Conservation (phyloP, 1,139 yeast species). For the Kodamaea suecica region DNA sequence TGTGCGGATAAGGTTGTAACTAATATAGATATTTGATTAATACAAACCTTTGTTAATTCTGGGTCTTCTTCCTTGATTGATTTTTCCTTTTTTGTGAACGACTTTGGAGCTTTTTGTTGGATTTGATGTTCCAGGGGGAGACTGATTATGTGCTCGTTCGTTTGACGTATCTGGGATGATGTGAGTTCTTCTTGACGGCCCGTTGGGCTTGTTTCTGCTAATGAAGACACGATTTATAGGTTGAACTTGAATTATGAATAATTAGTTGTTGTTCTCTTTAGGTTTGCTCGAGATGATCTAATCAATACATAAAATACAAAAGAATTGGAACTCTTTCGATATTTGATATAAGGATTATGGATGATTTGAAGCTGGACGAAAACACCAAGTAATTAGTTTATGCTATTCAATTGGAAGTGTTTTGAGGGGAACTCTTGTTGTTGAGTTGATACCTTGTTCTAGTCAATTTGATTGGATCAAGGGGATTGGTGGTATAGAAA, state of each 20-base stretch:
- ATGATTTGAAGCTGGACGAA: not conserved
- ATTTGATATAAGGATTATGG: no score
- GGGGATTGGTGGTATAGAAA: not conserved
- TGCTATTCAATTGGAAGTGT: not conserved
- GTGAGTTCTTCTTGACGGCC: slow-evolving; percentile 21
- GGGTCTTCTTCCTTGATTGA: slow-evolving; percentile 13
- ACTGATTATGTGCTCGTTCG: not conserved
- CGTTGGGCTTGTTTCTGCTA: slow-evolving; percentile 30
- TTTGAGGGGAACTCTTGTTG: not conserved
- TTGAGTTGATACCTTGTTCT: no score
- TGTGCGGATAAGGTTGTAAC: slow-evolving; percentile 41
- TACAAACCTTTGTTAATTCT: slow-evolving; percentile 43
- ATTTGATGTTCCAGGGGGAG: slow-evolving; percentile 1
- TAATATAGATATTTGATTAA: slow-evolving; percentile 54
- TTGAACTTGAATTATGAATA: not conserved
- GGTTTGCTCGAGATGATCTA: not conserved
- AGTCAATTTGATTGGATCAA: slow-evolving; percentile 1
- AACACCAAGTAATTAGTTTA: not conserved
- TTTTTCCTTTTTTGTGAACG: not conserved
- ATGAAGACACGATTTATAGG: slow-evolving; percentile 29
- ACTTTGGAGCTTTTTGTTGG: slow-evolving; percentile 4
- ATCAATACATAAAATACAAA: slow-evolving; percentile 1
- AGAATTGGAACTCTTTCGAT: no score
- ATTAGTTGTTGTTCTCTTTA: not conserved
- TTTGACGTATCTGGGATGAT: slow-evolving; percentile 8